Conservation (phyloP, 2,329 filamentous ascomycete genomes). For the Laburnicola sp. region DNA sequence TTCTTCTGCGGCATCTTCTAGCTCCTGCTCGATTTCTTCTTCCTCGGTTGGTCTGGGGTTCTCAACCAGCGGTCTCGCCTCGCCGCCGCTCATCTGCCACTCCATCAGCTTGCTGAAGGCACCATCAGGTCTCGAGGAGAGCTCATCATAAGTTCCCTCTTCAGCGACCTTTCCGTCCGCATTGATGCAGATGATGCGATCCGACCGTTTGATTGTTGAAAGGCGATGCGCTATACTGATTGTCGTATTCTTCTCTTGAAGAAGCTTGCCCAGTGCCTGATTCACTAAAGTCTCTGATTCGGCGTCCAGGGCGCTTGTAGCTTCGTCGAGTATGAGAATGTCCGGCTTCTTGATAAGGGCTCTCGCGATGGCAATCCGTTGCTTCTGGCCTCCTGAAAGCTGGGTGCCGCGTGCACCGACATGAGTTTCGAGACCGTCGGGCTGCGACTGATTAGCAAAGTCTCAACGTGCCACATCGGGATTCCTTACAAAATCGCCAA, state of each 20-base stretch:
- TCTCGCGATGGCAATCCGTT: slow-evolving; percentile 94
- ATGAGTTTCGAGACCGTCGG: slow-evolving; percentile 90
- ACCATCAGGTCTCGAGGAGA: slow-evolving; percentile 73
- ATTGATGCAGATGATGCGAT: slow-evolving; percentile 89
- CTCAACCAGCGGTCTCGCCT: slow-evolving; percentile 45
- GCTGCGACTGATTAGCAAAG: slow-evolving; percentile 50
- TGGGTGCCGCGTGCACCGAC: slow-evolving; percentile 92
- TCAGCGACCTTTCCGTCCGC: slow-evolving; percentile 88
- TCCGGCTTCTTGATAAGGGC: slow-evolving; percentile 94
- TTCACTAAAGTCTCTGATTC: slow-evolving; percentile 98
- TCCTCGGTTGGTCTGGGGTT: slow-evolving; percentile 50
- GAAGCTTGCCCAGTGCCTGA: slow-evolving; percentile 76
- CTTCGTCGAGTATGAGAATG: slow-evolving; percentile 92
- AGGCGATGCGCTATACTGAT: slow-evolving; percentile 96
- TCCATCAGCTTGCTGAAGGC: slow-evolving; percentile 97
- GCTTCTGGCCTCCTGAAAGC: slow-evolving; percentile 94
- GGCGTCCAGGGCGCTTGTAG: slow-evolving; percentile 92
- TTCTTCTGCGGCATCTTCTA: slow-evolving; percentile 33
- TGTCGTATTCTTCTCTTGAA: slow-evolving; percentile 88
- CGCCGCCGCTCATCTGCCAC: slow-evolving; percentile 93
- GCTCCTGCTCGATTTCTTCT: slow-evolving; percentile 54
- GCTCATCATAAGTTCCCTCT: slow-evolving; percentile 77
- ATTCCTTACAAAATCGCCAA: slow-evolving; percentile 77
- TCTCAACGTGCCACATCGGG: not conserved
- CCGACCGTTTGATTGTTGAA: slow-evolving; percentile 93